phyloP scores from a whole-genome alignment of 306 rosid species.

The Quercus parvula region DNA sequence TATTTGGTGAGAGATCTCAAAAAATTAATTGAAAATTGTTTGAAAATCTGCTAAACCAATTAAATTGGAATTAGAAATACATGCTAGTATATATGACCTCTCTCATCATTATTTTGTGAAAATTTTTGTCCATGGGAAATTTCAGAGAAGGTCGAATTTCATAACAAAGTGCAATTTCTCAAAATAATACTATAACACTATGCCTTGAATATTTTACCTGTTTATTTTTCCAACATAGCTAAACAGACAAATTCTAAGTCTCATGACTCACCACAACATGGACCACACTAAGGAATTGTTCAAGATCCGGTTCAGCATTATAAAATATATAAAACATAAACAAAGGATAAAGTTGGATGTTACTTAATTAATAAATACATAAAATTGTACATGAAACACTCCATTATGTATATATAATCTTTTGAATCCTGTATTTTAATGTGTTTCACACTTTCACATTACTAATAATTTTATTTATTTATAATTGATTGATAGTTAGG shows the following conservation, averaged over 20 bases:
- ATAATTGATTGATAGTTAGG: too few species aligned
- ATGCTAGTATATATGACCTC: neutral
- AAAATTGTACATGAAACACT: too few species aligned
- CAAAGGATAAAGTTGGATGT: too few species aligned
- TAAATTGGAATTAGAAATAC: neutral
- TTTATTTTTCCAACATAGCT: neutral
- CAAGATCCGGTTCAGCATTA: too few species aligned
- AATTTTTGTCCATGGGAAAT: conserved; percentile 12
- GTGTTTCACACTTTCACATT: too few species aligned
- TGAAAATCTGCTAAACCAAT: neutral
- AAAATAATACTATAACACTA: conserved; percentile 5
- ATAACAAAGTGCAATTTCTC: neutral
- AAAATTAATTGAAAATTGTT: neutral
- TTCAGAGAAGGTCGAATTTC: conserved; percentile 14
- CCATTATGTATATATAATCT: too few species aligned
- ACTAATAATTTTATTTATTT: too few species aligned
- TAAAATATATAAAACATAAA: too few species aligned
- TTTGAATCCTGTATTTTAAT: too few species aligned
- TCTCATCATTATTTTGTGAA: conserved; percentile 2
- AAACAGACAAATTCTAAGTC: neutral
- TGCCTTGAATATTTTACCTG: neutral
- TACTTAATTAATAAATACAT: too few species aligned
- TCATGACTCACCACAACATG: neutral
- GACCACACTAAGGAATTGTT: neutral
- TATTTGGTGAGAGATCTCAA: conserved; percentile 9